Conservation (phyloP, 2,329 filamentous ascomycete species). For the Amauroascus niger region DNA sequence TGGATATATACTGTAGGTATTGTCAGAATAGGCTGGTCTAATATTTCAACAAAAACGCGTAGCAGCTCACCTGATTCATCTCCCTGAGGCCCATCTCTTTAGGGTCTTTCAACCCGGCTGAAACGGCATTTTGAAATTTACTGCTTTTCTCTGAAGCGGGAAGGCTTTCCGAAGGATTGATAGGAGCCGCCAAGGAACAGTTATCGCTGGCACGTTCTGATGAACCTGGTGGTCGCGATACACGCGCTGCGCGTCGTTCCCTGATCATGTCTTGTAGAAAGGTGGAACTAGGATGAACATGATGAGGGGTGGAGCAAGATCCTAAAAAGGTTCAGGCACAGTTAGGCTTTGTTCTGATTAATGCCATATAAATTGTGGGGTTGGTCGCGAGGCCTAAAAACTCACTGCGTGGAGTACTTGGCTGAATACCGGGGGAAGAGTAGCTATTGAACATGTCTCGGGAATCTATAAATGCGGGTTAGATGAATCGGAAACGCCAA, state of each 20-base stretch:
- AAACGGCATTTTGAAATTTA: slow-evolving; percentile 24
- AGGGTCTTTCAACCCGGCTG: slow-evolving; percentile 28
- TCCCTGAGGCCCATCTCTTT: slow-evolving; percentile 36
- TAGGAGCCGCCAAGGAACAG: slow-evolving; percentile 15
- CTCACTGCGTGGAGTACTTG: slow-evolving; percentile 3
- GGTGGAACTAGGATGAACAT: slow-evolving; percentile 33
- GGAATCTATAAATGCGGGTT: neutral
- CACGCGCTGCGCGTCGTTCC: slow-evolving; percentile 34
- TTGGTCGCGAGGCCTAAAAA: neutral
- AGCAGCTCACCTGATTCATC: slow-evolving; percentile 32
- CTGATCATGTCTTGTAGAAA: slow-evolving; percentile 35
- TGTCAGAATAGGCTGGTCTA: neutral
- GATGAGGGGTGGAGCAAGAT: slow-evolving; percentile 15
- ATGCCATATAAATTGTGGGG: neutral
- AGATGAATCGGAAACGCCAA: neutral
- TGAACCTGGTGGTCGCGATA: slow-evolving; percentile 21
- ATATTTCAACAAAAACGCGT: neutral
- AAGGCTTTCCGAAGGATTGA: slow-evolving; percentile 26
- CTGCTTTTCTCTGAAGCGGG: slow-evolving; percentile 30
- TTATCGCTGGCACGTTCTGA: slow-evolving; percentile 19
- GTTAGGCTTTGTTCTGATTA: neutral
- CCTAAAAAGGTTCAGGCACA: neutral
- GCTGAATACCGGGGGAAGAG: neutral
- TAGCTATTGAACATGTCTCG: neutral
- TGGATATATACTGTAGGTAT: slow-evolving; percentile 32